phyloP scores from a whole-genome alignment of 257 asterid genomes.

The Gentiana dahurica region DNA sequence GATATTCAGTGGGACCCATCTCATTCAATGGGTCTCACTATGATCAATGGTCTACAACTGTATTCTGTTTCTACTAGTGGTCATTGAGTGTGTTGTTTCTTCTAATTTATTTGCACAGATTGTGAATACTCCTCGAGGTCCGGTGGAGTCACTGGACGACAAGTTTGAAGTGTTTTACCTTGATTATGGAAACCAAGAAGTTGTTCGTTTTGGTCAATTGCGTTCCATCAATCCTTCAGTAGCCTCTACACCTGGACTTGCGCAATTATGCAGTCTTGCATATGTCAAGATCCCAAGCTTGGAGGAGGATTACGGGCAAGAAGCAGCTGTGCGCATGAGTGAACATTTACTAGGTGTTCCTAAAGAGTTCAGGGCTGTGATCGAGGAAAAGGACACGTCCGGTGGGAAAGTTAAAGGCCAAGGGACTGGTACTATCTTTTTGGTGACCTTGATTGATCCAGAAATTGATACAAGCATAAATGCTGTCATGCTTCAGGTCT shows the following conservation, averaged over 20 bases:
- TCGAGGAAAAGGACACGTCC: slow-evolving; percentile 75
- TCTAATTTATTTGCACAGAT: slow-evolving; percentile 29
- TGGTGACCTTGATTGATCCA: slow-evolving; percentile 59
- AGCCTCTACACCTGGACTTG: slow-evolving; percentile 70
- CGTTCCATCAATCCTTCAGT: slow-evolving; percentile 74
- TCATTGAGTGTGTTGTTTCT: too few species aligned
- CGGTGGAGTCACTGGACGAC: slow-evolving; percentile 58
- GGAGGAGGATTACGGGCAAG: slow-evolving; percentile 88
- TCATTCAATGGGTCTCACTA: not conserved
- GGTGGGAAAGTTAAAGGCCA: slow-evolving; percentile 93
- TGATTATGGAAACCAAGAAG: slow-evolving; percentile 93
- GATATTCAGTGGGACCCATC: not conserved
- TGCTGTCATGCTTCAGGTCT: slow-evolving; percentile 74
- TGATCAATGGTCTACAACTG: too few species aligned
- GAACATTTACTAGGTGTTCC: slow-evolving; percentile 37
- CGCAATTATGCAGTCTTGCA: slow-evolving; percentile 88
- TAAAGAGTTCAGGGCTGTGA: slow-evolving; percentile 63
- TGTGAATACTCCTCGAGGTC: slow-evolving; percentile 74
- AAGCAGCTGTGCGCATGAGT: slow-evolving; percentile 60
- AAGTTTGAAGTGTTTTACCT: slow-evolving; percentile 87
- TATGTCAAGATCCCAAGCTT: slow-evolving; percentile 63
- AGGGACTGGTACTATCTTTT: slow-evolving; percentile 67
- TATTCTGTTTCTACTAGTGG: not conserved
- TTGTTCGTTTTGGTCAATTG: slow-evolving; percentile 51
- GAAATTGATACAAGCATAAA: slow-evolving; percentile 67